These are phyloP conservation scores for Pulveroboletus sp. DNA, from an alignment of 768 basidiomycete genomes.

Conservation along the genomic window DNA sequence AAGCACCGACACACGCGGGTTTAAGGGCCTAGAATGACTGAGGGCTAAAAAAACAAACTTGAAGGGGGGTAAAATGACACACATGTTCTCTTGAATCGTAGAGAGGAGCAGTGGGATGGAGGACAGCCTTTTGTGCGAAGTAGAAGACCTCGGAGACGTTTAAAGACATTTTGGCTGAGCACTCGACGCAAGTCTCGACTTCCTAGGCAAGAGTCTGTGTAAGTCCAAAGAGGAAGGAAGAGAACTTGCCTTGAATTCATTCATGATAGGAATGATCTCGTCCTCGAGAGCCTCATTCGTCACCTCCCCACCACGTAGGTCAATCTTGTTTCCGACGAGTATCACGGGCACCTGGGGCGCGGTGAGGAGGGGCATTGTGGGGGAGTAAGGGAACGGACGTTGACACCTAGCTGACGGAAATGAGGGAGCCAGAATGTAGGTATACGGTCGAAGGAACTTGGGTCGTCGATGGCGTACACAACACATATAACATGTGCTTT, in stretches of 20 bases:
- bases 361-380: constrained; percentile 4
- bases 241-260: constrained; percentile 85
- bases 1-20: constrained; percentile 82
- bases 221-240: neutral
- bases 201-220: constrained; percentile 50
- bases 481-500: constrained; percentile 98
- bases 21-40: constrained; percentile 68
- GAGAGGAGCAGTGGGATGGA: constrained; percentile 93
- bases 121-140: constrained; percentile 96
- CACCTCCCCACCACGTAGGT: constrained; percentile 87
- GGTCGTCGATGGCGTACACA: constrained; percentile 95
- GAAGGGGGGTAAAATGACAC: constrained; percentile 26
- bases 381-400: constrained; percentile 48
- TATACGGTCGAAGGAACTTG: constrained; percentile 94
- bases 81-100: constrained; percentile 97
- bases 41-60: constrained; percentile 8
- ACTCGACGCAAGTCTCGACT: constrained; percentile 97
- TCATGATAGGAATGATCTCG: constrained; percentile 96
- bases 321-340: constrained; percentile 97
- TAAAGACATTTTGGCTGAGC: constrained; percentile 83
- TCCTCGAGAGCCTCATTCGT: constrained; percentile 92
- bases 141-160: constrained; percentile 98
- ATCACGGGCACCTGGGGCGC: constrained; percentile 82
- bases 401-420: constrained; percentile 92
- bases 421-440: constrained; percentile 98